A percentile compares a stretch with the other conserved stretches of the same genome.
phyloP scores from a whole-genome alignment of 371 early-diverging fungal genomes.

The Fennellomyces sp. region DNA sequence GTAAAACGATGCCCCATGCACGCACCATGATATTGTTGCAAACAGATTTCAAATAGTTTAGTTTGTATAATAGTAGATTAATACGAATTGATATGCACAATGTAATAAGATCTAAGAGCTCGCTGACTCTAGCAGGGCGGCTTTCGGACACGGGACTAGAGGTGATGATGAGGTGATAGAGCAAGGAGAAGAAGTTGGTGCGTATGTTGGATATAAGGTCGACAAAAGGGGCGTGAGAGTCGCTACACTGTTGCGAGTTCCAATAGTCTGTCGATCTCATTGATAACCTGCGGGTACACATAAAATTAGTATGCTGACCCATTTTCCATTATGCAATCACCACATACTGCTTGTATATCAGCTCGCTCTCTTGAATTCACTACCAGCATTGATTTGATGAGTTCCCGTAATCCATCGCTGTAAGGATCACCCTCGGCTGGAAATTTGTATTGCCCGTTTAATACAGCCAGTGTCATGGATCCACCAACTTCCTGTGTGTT shows the following conservation, averaged over 20 bases:
- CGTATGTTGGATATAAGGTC: not conserved
- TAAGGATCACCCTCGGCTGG: slow-evolving; percentile 53
- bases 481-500: slow-evolving; percentile 70
- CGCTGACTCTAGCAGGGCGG: too few relatives aligned
- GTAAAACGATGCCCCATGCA: too few relatives aligned
- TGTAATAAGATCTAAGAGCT: too few relatives aligned
- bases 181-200: too few relatives aligned
- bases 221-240: not conserved
- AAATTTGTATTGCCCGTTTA: slow-evolving; percentile 61
- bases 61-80: too few relatives aligned
- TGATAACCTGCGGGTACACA: not conserved
- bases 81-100: too few relatives aligned
- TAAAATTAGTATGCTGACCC: not conserved
- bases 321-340: not conserved
- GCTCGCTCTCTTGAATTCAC: slow-evolving; percentile 69
- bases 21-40: too few relatives aligned
- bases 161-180: too few relatives aligned
- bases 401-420: slow-evolving; percentile 58
- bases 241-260: not conserved
- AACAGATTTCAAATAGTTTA: too few relatives aligned
- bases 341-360: slow-evolving; percentile 50
- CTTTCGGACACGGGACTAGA: too few relatives aligned
- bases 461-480: slow-evolving; percentile 69
- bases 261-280: not conserved
- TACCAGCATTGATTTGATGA: slow-evolving; percentile 63